These are phyloP conservation scores for Sideroxylon spinosum DNA, from an alignment of 179 eudicot genomes.

Conservation along the genomic window DNA sequence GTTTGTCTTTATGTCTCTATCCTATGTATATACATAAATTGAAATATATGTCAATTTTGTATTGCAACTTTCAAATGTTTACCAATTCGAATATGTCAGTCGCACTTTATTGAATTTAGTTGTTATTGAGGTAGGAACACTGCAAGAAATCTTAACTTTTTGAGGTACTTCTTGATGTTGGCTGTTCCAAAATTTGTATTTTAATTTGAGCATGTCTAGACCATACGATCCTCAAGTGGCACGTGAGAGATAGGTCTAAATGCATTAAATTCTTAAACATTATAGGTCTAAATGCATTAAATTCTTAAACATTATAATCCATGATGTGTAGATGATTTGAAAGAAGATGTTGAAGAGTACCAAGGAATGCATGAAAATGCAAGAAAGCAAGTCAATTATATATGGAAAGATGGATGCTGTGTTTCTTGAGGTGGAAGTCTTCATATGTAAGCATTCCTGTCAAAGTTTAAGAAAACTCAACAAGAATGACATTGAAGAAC, in stretches of 20 bases:
- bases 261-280: not conserved
- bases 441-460: constrained; percentile 34
- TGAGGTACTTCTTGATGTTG: too few species aligned
- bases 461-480: too few species aligned
- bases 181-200: too few species aligned
- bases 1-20: too few species aligned
- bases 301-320: not conserved
- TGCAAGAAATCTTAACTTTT: too few species aligned
- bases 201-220: too few species aligned
- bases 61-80: constrained; percentile 47
- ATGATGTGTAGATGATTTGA: constrained; percentile 45
- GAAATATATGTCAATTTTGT: not conserved
- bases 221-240: too few species aligned
- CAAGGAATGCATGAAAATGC: constrained; percentile 55
- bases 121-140: too few species aligned
- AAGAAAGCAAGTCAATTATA: constrained; percentile 52
- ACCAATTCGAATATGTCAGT: constrained; percentile 86
- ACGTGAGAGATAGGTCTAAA: too few species aligned
- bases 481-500: too few species aligned
- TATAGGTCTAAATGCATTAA: too few species aligned
- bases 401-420: constrained; percentile 69
- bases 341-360: constrained; percentile 69
- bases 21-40: not conserved
- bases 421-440: constrained; percentile 56
- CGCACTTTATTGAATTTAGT: too few species aligned